These are phyloP conservation scores for Barnettozyma californica DNA, from an alignment of 805 yeast species.

Conservation along the genomic window DNA sequence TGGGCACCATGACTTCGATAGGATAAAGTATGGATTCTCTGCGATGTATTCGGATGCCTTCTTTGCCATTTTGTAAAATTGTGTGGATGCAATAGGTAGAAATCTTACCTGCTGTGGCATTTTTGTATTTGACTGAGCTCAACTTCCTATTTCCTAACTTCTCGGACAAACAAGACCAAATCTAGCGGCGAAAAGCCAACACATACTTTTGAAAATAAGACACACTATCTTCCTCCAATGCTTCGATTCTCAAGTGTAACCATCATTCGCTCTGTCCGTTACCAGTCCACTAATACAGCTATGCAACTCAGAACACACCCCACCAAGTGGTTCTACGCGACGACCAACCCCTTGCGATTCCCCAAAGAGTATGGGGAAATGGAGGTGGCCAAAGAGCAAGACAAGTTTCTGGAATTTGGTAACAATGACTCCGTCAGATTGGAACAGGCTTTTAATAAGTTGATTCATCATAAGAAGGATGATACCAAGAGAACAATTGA, in stretches of 20 bases:
- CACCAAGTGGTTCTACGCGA: slow-evolving; percentile 73
- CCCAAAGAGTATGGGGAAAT: slow-evolving; percentile 56
- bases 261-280: neutral
- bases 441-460: slow-evolving; percentile 35
- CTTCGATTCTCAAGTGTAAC: neutral
- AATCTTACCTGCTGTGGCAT: neutral
- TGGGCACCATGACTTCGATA: slow-evolving; percentile 75
- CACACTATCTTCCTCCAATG: neutral
- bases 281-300: neutral
- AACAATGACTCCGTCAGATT: slow-evolving; percentile 54
- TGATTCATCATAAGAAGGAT: neutral
- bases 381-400: slow-evolving; percentile 35
- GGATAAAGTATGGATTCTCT: slow-evolving; percentile 45
- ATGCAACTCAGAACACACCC: neutral
- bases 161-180: too few relatives aligned
- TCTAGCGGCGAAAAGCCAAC: too few relatives aligned
- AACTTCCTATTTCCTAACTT: neutral
- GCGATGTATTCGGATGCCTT: slow-evolving; percentile 43
- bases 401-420: slow-evolving; percentile 63
- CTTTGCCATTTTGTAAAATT: slow-evolving; percentile 2
- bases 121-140: too few relatives aligned
- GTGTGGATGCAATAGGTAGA: neutral
- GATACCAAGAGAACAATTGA: neutral
- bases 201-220: neutral
- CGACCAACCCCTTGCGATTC: slow-evolving; percentile 66